phyloP scores from a whole-genome alignment of 2,329 filamentous ascomycete species.

The Nannizzia gypsea region DNA sequence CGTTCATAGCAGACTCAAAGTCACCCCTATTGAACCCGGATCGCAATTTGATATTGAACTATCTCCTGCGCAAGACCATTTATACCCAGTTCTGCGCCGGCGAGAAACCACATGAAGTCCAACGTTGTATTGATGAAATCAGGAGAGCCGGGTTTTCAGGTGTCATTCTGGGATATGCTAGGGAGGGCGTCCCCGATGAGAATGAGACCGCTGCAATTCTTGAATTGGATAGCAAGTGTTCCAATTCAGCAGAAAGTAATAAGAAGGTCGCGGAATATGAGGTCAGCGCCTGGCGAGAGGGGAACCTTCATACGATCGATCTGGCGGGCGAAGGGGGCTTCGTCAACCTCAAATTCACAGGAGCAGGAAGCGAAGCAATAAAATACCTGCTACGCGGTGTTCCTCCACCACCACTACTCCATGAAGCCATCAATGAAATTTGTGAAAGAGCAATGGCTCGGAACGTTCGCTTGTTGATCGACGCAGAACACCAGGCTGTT shows the following conservation, averaged over 20 bases:
- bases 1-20: constrained; percentile 56
- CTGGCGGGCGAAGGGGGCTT: constrained; percentile 42
- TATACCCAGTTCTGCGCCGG: constrained; percentile 89
- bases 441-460: constrained; percentile 59
- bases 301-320: constrained; percentile 59
- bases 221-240: not conserved
- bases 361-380: constrained; percentile 66
- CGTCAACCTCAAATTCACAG: constrained; percentile 64
- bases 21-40: constrained; percentile 60
- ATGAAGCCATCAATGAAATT: constrained; percentile 58
- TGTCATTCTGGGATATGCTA: constrained; percentile 73
- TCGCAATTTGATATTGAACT: constrained; percentile 57
- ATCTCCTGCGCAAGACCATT: constrained; percentile 66
- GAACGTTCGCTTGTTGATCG: constrained; percentile 63
- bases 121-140: constrained; percentile 50
- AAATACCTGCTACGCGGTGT: constrained; percentile 52
- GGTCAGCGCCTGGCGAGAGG: constrained; percentile 52
- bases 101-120: constrained; percentile 58
- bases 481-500: constrained; percentile 69
- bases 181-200: constrained; percentile 61
- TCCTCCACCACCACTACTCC: constrained; percentile 52
- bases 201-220: constrained; percentile 20
- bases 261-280: constrained; percentile 15
- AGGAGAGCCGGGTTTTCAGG: constrained; percentile 68
- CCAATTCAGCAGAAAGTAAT: constrained; percentile 15